A percentile compares a stretch with the other conserved stretches of the same genome.
Evolutionary conservation across 2,329 filamentous ascomycete genomes (phyloP).

Genomic region (Tolypocladium capitatum): DNA sequence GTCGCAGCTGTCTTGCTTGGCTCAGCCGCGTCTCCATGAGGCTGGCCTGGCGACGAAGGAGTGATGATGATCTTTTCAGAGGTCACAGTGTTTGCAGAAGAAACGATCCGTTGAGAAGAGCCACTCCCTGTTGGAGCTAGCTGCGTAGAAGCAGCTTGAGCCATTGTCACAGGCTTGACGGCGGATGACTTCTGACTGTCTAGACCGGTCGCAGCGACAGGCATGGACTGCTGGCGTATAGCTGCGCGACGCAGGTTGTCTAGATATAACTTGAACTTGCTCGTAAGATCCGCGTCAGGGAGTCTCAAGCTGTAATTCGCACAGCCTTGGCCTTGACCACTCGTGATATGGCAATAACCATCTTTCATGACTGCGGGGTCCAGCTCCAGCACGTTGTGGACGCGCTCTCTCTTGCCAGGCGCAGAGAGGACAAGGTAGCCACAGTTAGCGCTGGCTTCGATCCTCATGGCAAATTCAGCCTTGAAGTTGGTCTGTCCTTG

Average conservation of each 20-base stretch:
- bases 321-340: neutral
- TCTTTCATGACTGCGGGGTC: conserved; percentile 7
- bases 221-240: neutral
- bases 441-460: conserved; percentile 4
- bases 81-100: neutral
- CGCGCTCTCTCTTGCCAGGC: conserved; percentile 2
- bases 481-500: conserved; percentile 1
- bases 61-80: neutral
- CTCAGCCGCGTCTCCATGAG: neutral
- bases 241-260: conserved; percentile 5
- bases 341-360: conserved; percentile 9
- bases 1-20: neutral
- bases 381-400: conserved; percentile 11
- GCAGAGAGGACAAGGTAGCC: conserved; percentile 9
- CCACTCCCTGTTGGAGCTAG: neutral
- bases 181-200: neutral
- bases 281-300: conserved; percentile 3
- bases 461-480: conserved; percentile 7
- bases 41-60: neutral
- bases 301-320: conserved; percentile 9
- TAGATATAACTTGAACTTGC: conserved; percentile 6
- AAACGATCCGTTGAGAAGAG: neutral
- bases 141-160: neutral
- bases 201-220: neutral
- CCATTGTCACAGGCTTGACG: too few species aligned